phyloP scores from a whole-genome alignment of 2,329 filamentous ascomycete species.

The Fusarium sp. region DNA sequence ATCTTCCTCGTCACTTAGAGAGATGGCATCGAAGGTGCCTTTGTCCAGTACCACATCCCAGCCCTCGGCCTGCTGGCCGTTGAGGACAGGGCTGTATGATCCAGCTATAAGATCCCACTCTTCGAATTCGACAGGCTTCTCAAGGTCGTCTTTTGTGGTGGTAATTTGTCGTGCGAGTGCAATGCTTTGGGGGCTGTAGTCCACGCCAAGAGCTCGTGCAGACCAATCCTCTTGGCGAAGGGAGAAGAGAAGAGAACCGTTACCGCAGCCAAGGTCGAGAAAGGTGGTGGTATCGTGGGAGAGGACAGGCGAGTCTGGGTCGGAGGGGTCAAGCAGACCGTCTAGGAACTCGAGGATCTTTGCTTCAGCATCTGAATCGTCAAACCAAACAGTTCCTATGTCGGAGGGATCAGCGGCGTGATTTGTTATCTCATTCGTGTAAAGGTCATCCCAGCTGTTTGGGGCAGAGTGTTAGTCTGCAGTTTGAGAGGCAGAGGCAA shows the following conservation, averaged over 20 bases:
- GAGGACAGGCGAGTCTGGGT: constrained; percentile 33
- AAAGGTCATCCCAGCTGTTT: constrained; percentile 78
- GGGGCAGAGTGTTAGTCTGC: constrained; percentile 13
- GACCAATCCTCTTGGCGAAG: constrained; percentile 71
- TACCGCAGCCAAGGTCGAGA: constrained; percentile 92
- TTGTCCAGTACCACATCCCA: constrained; percentile 98
- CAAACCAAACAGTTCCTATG: constrained; percentile 95
- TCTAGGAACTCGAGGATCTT: constrained; percentile 79
- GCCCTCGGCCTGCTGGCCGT: constrained; percentile 53
- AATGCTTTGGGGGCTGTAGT: constrained; percentile 83
- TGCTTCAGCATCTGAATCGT: constrained; percentile 86
- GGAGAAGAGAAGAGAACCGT: constrained; percentile 90
- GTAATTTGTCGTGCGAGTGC: constrained; percentile 75
- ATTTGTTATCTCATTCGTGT: constrained; percentile 76
- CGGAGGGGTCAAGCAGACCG: constrained; percentile 42
- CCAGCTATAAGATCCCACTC: constrained; percentile 72
- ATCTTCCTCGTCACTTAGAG: constrained; percentile 69
- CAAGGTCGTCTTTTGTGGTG: constrained; percentile 32
- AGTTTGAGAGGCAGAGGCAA: background rate
- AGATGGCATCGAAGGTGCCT: constrained; percentile 96
- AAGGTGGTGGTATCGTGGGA: constrained; percentile 62
- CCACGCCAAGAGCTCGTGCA: constrained; percentile 82
- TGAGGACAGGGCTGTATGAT: constrained; percentile 47
- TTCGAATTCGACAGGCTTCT: constrained; percentile 52
- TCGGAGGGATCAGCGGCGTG: constrained; percentile 76